A percentile compares a stretch with the other conserved stretches of the same genome.
These are phyloP conservation scores for Backusella tuberculispora DNA, from an alignment of 192 early-diverging fungal genomes.

Conservation along the genomic window DNA sequence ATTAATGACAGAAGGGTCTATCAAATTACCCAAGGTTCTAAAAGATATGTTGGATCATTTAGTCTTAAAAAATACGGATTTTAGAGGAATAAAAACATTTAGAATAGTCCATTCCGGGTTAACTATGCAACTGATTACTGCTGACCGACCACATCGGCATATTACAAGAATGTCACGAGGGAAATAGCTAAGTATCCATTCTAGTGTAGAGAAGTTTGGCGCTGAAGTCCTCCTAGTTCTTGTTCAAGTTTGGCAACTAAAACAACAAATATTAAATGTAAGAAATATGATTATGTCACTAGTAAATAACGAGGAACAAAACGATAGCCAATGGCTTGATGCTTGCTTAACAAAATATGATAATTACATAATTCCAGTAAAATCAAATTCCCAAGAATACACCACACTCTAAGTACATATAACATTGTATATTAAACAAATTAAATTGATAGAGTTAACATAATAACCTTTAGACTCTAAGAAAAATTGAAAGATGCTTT, in stretches of 20 bases:
- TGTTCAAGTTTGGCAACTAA: constrained; percentile 11
- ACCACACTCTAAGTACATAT: background rate
- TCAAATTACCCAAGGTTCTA: constrained; percentile 38
- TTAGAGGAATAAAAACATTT: constrained; percentile 3
- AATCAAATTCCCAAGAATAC: constrained; percentile 3
- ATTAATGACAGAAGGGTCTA: constrained; percentile 20
- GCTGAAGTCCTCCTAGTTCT: background rate
- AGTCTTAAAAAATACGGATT: background rate
- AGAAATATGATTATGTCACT: constrained; percentile 17
- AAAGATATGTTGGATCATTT: constrained; percentile 40
- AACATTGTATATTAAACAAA: background rate
- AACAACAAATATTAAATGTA: constrained; percentile 9
- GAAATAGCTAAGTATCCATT: background rate
- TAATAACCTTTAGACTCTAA: no score
- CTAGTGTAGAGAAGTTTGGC: background rate
- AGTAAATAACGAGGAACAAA: constrained; percentile 8
- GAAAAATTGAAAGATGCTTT: no score
- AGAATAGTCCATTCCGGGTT: background rate
- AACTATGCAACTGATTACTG: background rate
- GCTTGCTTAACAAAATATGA: constrained; percentile 7
- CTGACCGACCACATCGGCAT: background rate
- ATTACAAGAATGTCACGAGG: constrained; percentile 7
- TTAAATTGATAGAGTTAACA: no score
- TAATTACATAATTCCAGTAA: background rate
- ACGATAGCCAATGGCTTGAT: constrained; percentile 13